A percentile compares a stretch with the other conserved stretches of the same genome.
These are phyloP conservation scores for Erigeron canadensis DNA, from an alignment of 129 eudicot genomes.

Conservation along the genomic window DNA sequence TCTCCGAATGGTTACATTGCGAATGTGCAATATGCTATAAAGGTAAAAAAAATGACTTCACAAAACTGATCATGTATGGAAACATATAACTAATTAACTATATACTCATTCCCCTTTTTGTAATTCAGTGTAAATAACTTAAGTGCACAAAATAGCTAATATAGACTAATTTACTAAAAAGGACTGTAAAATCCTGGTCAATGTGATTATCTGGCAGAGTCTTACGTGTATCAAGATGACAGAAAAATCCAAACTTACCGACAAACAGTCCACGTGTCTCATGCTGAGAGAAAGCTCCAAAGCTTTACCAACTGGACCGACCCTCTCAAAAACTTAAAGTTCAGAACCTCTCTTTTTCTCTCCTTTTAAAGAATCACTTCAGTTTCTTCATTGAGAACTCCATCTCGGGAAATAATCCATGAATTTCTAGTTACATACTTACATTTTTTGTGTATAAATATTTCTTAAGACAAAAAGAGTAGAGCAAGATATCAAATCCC, in stretches of 20 bases:
- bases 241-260: conserved; percentile 30
- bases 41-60: conserved; percentile 1
- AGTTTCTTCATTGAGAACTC: conserved; percentile 20
- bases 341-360: conserved; percentile 19
- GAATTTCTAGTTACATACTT: conserved; percentile 9
- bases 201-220: conserved; percentile 30
- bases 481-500: conserved; percentile 12
- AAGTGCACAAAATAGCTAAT: conserved; percentile 8
- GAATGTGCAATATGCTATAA: background rate
- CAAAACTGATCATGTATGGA: background rate
- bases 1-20: conserved; percentile 1
- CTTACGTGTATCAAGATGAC: conserved; percentile 25
- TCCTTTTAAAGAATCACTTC: conserved; percentile 9
- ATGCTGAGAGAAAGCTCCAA: conserved; percentile 20
- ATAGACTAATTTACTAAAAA: background rate
- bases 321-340: conserved; percentile 18
- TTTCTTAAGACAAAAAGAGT: conserved; percentile 13
- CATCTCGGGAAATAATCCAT: conserved; percentile 25
- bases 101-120: conserved; percentile 8
- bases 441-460: background rate
- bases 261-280: conserved; percentile 31
- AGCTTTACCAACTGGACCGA: conserved; percentile 33
- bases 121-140: conserved; percentile 12
- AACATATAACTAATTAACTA: conserved; percentile 12
- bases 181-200: conserved; percentile 18